These are phyloP conservation scores for Zygosaccharomyces rouxii DNA, from an alignment of 805 yeast species.

Conservation along the genomic window DNA sequence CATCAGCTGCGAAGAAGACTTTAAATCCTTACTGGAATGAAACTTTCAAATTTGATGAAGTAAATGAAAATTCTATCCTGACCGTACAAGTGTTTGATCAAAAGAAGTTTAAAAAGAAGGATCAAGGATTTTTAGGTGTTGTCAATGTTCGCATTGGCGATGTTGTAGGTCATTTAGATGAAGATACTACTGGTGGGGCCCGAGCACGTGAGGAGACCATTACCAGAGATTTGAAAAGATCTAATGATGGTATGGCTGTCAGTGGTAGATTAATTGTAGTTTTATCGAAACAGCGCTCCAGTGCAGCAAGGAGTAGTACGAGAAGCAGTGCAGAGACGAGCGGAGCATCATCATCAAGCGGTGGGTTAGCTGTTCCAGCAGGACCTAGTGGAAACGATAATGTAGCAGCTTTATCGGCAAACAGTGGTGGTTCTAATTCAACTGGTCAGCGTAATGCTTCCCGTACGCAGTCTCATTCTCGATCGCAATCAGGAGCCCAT, in stretches of 20 bases:
- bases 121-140: constrained; percentile 96
- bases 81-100: constrained; percentile 96
- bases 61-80: constrained; percentile 73
- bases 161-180: constrained; percentile 56
- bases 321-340: constrained; percentile 14
- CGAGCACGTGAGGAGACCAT: constrained; percentile 66
- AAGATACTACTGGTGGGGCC: constrained; percentile 36
- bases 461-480: neutral
- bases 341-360: constrained; percentile 25
- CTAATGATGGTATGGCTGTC: constrained; percentile 89
- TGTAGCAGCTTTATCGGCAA: neutral
- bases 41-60: constrained; percentile 69
- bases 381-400: constrained; percentile 11
- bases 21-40: constrained; percentile 98
- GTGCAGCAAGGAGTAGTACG: constrained; percentile 11
- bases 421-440: constrained; percentile 1
- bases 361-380: constrained; percentile 18
- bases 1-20: constrained; percentile 89
- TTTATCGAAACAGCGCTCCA: constrained; percentile 40
- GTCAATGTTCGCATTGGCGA: constrained; percentile 89
- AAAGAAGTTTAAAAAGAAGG: constrained; percentile 95
- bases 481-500: constrained; percentile 14
- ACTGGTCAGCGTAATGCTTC: neutral
- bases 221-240: constrained; percentile 85
- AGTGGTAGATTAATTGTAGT: constrained; percentile 86